Evolutionary conservation across 371 early-diverging fungal genomes (phyloP).

Genomic region (Conidiobolus incongruus): DNA sequence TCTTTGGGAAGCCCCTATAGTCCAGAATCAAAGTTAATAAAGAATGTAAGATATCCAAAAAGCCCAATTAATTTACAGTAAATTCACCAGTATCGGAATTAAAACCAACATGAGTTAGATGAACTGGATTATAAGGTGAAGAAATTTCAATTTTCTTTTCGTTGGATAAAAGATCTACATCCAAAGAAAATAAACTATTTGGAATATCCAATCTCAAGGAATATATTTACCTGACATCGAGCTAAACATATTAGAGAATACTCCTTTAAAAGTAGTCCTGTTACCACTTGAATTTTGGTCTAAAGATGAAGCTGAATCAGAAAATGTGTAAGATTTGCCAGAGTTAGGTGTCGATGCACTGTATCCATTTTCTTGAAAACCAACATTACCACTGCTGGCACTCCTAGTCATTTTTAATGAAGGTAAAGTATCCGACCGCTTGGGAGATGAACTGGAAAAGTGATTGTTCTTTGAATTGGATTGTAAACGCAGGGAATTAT

Average conservation of each 20-base stretch:
- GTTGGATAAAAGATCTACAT: conserved; percentile 27
- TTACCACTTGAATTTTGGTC: neutral
- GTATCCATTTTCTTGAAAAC: neutral
- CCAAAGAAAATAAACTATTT: neutral
- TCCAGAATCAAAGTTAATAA: neutral
- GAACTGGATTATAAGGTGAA: conserved; percentile 87
- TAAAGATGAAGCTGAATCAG: too few species aligned
- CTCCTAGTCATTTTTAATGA: conserved; percentile 1
- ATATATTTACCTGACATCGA: conserved; percentile 20
- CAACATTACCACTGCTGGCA: neutral
- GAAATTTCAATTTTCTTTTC: conserved; percentile 77
- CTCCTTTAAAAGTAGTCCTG: conserved; percentile 26
- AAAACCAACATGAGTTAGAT: conserved; percentile 87
- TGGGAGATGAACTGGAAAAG: neutral
- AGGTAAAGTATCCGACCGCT: neutral
- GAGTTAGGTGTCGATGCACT: neutral
- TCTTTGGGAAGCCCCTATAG: conserved; percentile 74
- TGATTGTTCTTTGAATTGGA: neutral
- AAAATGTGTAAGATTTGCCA: too few species aligned
- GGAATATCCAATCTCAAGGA: neutral
- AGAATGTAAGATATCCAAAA: neutral
- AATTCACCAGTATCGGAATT: conserved; percentile 81
- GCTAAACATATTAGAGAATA: conserved; percentile 37
- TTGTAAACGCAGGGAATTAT: neutral
- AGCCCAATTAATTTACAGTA: conserved; percentile 22